Conservation (phyloP, 306 rosid genomes). For the Lotus japonicus region DNA sequence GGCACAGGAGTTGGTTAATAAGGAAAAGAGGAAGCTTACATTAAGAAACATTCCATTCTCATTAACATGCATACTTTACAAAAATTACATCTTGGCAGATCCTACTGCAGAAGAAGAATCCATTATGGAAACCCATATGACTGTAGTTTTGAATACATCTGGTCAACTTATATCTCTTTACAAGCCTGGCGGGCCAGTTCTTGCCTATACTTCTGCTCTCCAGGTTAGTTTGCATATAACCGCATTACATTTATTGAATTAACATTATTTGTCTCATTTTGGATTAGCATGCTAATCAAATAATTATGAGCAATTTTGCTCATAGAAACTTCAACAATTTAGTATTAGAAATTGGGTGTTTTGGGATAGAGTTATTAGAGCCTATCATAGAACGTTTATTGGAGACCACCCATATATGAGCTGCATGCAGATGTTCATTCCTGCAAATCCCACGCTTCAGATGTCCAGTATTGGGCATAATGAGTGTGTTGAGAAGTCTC, state of each 20-base stretch:
- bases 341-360: too few species aligned
- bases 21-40: conserved; percentile 62
- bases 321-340: too few species aligned
- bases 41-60: conserved; percentile 61
- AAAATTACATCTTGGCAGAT: conserved; percentile 67
- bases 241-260: neutral
- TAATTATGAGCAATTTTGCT: too few species aligned
- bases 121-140: conserved; percentile 63
- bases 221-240: conserved; percentile 42
- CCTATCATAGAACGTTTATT: too few species aligned
- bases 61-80: conserved; percentile 66
- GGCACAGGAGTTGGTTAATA: conserved; percentile 48
- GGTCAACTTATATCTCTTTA: conserved; percentile 63
- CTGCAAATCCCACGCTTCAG: too few species aligned
- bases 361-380: too few species aligned
- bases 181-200: conserved; percentile 75
- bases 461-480: too few species aligned
- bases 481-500: too few species aligned
- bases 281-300: too few species aligned
- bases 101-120: conserved; percentile 87
- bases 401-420: too few species aligned
- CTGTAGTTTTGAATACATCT: conserved; percentile 51
- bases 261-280: neutral
- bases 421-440: too few species aligned
- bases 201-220: conserved; percentile 58